Evolutionary conservation across 2,329 filamentous ascomycete genomes (phyloP).

Genomic region (Diaporthe eres): DNA sequence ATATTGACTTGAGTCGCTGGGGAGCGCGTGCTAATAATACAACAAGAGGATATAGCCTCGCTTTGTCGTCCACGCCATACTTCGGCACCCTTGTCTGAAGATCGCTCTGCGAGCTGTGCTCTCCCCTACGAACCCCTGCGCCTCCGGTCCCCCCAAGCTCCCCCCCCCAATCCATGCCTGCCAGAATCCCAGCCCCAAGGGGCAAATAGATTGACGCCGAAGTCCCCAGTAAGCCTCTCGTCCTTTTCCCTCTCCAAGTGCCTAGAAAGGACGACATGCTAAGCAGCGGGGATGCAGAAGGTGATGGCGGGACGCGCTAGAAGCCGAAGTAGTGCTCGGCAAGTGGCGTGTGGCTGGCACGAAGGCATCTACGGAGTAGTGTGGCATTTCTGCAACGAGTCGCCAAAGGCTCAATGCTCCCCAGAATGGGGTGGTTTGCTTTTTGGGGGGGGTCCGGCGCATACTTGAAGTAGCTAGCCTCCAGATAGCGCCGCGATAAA

Average conservation of each 20-base stretch:
- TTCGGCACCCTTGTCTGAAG: conserved; percentile 7
- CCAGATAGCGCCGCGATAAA: background rate
- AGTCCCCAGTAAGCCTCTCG: no score
- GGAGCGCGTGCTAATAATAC: background rate
- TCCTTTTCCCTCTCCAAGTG: background rate
- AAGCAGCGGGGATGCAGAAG: background rate
- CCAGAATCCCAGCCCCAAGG: background rate
- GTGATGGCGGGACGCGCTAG: conserved; percentile 1
- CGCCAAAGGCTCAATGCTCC: background rate
- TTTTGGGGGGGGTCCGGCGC: background rate
- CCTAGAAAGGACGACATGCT: background rate
- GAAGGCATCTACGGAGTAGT: background rate
- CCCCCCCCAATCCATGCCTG: background rate
- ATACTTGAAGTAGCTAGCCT: conserved; percentile 20
- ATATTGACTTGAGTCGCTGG: background rate
- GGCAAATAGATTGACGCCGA: background rate
- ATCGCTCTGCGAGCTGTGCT: conserved; percentile 7
- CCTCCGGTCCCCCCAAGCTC: background rate
- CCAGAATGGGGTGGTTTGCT: background rate
- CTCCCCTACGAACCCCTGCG: background rate
- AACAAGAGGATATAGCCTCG: conserved; percentile 5
- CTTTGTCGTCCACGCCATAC: background rate
- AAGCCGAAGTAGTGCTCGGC: conserved; percentile 10
- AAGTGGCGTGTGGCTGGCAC: conserved; percentile 24
- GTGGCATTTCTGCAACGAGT: conserved; percentile 17